Evolutionary conservation across 257 asterid species (phyloP).

Genomic region (Plectranthus barbatus): DNA sequence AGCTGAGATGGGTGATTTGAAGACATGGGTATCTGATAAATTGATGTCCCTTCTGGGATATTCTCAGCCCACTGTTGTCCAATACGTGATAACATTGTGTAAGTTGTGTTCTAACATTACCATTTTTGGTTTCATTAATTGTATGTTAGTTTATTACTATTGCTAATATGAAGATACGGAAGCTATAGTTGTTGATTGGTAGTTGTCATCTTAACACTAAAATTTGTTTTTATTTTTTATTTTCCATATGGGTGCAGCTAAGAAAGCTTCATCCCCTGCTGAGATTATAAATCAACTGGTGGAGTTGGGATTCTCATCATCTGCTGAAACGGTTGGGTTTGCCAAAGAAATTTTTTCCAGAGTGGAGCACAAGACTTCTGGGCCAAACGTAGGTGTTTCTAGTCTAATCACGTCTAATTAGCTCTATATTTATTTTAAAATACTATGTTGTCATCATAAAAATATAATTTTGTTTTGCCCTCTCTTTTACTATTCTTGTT

Average conservation of each 20-base stretch:
- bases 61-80: constrained; percentile 62
- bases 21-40: constrained; percentile 71
- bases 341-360: constrained; percentile 67
- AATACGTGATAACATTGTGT: constrained; percentile 48
- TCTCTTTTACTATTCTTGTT: neutral
- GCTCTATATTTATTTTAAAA: too few species aligned
- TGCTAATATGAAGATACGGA: neutral
- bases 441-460: too few species aligned
- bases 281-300: constrained; percentile 55
- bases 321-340: constrained; percentile 45
- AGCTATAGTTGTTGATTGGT: neutral
- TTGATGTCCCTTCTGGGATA: constrained; percentile 69
- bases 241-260: constrained; percentile 39
- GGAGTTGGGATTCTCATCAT: constrained; percentile 56
- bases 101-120: constrained; percentile 13
- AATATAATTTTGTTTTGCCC: neutral
- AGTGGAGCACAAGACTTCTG: constrained; percentile 68
- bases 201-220: neutral
- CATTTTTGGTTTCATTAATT: neutral
- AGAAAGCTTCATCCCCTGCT: constrained; percentile 76
- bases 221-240: too few species aligned
- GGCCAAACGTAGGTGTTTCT: constrained; percentile 56
- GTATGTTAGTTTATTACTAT: neutral
- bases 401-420: constrained; percentile 5
- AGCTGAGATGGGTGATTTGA: constrained; percentile 65